Evolutionary conservation across 2,329 filamentous ascomycete species (phyloP).

Genomic region (Alternaria arbusti): DNA sequence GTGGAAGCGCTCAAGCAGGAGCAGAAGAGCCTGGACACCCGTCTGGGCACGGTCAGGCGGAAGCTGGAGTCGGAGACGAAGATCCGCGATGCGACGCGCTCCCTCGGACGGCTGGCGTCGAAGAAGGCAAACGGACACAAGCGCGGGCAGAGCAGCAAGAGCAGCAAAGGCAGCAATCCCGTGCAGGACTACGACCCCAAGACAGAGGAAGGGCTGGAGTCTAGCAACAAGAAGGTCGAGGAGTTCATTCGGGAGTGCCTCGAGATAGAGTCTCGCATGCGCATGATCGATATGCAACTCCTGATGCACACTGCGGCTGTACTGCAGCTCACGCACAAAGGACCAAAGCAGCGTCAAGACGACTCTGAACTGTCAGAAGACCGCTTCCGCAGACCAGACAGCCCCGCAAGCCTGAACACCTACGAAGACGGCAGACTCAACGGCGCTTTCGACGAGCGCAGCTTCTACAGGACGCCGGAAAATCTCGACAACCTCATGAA

Average conservation of each 20-base stretch:
- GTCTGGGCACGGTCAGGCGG: constrained; percentile 80
- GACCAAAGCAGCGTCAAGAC: constrained; percentile 65
- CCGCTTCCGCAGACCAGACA: constrained; percentile 64
- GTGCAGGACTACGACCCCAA: constrained; percentile 43
- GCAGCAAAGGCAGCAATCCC: constrained; percentile 53
- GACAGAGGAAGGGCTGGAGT: constrained; percentile 75
- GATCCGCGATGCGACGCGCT: constrained; percentile 89
- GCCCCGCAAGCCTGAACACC: constrained; percentile 77
- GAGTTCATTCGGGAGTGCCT: constrained; percentile 82
- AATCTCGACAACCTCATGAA: constrained; percentile 61
- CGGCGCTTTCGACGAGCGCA: constrained; percentile 74
- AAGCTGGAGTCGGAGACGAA: constrained; percentile 91
- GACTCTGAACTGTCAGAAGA: constrained; percentile 49
- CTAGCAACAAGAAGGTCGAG: constrained; percentile 82
- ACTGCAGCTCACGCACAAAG: constrained; percentile 85
- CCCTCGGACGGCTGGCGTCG: constrained; percentile 80
- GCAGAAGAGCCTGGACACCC: constrained; percentile 71
- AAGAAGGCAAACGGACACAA: constrained; percentile 57
- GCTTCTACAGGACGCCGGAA: constrained; percentile 73
- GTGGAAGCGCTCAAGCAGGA: constrained; percentile 92
- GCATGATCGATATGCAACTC: constrained; percentile 75
- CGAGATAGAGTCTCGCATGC: constrained; percentile 75
- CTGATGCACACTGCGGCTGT: constrained; percentile 93
- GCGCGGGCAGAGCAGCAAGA: constrained; percentile 60
- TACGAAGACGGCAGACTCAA: constrained; percentile 64